A percentile compares a stretch with the other conserved stretches of the same genome.
Conservation (phyloP, 352 stramenopile species). For the Phytophthora hybrid region DNA sequence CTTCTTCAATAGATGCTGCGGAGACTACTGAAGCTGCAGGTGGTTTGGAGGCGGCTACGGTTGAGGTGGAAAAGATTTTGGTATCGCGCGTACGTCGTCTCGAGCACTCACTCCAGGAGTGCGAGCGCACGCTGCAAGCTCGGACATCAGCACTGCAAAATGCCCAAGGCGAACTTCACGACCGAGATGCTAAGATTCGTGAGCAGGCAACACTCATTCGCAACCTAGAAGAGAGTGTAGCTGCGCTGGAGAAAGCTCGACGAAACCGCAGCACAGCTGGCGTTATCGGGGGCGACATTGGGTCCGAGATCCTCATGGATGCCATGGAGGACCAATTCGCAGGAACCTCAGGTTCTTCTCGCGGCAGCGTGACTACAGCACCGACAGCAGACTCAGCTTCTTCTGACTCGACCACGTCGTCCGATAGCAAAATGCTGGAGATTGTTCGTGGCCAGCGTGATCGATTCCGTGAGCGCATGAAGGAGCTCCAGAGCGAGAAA, state of each 20-base stretch:
- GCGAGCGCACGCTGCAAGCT: constrained; percentile 55
- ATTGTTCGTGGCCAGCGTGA: constrained; percentile 86
- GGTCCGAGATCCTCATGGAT: constrained; percentile 76
- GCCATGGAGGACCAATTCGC: constrained; percentile 72
- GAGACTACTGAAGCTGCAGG: constrained; percentile 25
- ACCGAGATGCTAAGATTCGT: constrained; percentile 49
- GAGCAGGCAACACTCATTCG: constrained; percentile 63
- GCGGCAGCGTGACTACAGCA: constrained; percentile 6
- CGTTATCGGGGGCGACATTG: constrained; percentile 52
- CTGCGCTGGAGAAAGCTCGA: constrained; percentile 59
- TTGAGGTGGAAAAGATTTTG: constrained; percentile 70
- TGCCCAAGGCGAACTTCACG: constrained; percentile 40
- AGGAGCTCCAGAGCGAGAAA: constrained; percentile 79
- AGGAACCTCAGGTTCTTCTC: constrained; percentile 30
- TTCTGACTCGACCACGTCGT: constrained; percentile 29
- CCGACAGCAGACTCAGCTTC: constrained; percentile 17
- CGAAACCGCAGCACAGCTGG: constrained; percentile 23
- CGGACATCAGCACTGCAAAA: constrained; percentile 47
- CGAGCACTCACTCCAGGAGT: constrained; percentile 76
- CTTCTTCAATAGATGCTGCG: constrained; percentile 11
- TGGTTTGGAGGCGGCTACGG: constrained; percentile 42
- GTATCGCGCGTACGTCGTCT: constrained; percentile 73
- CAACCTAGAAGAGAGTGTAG: constrained; percentile 75
- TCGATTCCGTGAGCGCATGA: constrained; percentile 85
- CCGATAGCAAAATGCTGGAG: constrained; percentile 85